Percentiles rank a stretch among this genome's conserved stretches.
Conservation (phyloP, 495 filamentous ascomycete genomes). For the Aspergillus baeticus region DNA sequence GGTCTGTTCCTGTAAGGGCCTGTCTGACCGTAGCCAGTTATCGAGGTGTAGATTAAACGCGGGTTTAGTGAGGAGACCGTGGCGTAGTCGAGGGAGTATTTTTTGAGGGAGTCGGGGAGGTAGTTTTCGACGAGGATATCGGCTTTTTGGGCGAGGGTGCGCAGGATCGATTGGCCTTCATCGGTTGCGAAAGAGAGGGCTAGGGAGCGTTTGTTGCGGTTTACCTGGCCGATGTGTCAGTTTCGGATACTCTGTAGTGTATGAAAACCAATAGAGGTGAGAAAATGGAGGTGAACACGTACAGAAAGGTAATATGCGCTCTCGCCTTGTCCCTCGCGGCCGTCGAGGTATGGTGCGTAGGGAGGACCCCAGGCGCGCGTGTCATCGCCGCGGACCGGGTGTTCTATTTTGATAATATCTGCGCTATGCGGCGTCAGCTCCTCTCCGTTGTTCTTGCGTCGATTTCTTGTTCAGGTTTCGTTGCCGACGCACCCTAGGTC, state of each 20-base stretch:
- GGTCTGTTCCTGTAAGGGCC: conserved; percentile 86
- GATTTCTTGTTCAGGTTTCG: neutral
- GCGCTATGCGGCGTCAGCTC: conserved; percentile 53
- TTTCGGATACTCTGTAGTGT: no score
- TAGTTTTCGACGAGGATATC: conserved; percentile 98
- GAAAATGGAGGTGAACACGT: conserved; percentile 19
- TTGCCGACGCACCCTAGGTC: conserved; percentile 6
- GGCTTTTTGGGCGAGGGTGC: conserved; percentile 75
- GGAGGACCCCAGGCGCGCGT: conserved; percentile 96
- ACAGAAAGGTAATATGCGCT: conserved; percentile 93
- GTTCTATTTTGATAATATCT: conserved; percentile 96
- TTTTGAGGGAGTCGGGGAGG: conserved; percentile 80
- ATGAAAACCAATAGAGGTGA: neutral
- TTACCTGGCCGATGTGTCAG: conserved; percentile 57
- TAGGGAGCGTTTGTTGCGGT: conserved; percentile 72
- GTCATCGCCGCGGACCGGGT: conserved; percentile 88
- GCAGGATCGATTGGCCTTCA: conserved; percentile 54
- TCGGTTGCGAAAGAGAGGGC: neutral
- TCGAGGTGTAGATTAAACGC: conserved; percentile 62
- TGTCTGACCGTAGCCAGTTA: conserved; percentile 82
- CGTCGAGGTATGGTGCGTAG: conserved; percentile 73
- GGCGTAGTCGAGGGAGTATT: conserved; percentile 84
- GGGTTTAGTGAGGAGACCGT: conserved; percentile 79
- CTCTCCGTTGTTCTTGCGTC: neutral
- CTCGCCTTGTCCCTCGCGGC: conserved; percentile 75